These are phyloP conservation scores for Leishmania aethiopica DNA, from an alignment of 208 protist genomes.

Conservation along the genomic window DNA sequence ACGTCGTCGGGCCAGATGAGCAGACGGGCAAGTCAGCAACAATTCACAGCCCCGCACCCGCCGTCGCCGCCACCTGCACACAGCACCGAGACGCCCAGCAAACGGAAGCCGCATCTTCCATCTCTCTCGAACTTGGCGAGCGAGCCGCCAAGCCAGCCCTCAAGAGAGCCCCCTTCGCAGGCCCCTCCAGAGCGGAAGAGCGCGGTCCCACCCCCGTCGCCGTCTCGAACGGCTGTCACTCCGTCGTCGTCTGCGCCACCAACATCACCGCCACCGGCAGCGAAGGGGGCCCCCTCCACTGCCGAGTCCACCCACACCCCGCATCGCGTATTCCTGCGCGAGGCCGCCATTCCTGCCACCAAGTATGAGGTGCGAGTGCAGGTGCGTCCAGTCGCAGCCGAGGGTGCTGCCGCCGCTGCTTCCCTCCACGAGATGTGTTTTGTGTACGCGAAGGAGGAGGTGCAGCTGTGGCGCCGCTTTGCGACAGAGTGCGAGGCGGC, in stretches of 20 bases:
- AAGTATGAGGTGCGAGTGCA: constrained; percentile 23
- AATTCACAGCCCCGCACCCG: background rate
- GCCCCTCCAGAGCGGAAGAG: background rate
- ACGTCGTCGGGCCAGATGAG: background rate
- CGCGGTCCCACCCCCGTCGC: background rate
- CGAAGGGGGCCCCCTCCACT: background rate
- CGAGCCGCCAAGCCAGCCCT: background rate
- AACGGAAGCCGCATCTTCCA: background rate
- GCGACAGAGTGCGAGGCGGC: constrained; percentile 13
- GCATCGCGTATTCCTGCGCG: constrained; percentile 12
- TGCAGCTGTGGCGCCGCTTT: constrained; percentile 35
- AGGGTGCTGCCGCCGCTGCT: background rate
- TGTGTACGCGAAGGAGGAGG: constrained; percentile 36
- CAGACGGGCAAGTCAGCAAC: constrained; percentile 11
- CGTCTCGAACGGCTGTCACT: background rate
- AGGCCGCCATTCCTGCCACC: background rate
- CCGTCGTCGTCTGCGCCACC: background rate
- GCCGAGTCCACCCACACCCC: background rate
- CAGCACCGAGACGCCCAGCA: background rate
- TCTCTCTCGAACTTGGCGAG: constrained; percentile 1
- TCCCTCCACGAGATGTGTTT: constrained; percentile 21
- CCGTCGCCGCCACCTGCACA: background rate
- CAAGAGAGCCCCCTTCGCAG: background rate
- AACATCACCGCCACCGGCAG: background rate
- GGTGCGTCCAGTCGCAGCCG: background rate